Evolutionary conservation across 768 basidiomycete genomes (phyloP).

Genomic region (Lactarius pseudohatsudake): DNA sequence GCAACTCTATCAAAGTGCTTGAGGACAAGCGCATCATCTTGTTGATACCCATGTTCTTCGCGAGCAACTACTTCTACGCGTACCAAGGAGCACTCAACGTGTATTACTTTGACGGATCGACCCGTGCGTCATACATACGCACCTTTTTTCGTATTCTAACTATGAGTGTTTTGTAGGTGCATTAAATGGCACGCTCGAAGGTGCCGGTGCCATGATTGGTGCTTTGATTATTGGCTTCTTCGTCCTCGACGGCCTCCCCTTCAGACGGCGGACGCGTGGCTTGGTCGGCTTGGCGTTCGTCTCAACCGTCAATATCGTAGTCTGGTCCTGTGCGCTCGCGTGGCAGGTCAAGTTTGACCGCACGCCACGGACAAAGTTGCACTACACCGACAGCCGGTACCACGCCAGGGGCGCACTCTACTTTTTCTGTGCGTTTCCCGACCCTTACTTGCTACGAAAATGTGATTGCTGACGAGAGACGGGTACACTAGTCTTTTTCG

Average conservation of each 20-base stretch:
- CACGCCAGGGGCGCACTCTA: constrained; percentile 39
- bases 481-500: constrained; percentile 38
- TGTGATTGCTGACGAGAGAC: not conserved
- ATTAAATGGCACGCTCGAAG: constrained; percentile 41
- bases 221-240: constrained; percentile 44
- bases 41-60: constrained; percentile 46
- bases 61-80: constrained; percentile 48
- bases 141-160: not conserved
- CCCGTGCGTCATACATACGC: constrained; percentile 32
- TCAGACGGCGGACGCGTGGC: constrained; percentile 41
- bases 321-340: constrained; percentile 42
- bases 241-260: constrained; percentile 39
- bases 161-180: constrained; percentile 29
- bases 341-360: constrained; percentile 44
- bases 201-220: constrained; percentile 44
- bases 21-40: constrained; percentile 45
- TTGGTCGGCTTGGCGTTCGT: constrained; percentile 41
- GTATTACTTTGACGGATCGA: constrained; percentile 43
- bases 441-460: no score
- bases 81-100: constrained; percentile 46
- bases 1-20: constrained; percentile 36
- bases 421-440: constrained; percentile 40
- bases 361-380: constrained; percentile 29
- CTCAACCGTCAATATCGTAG: constrained; percentile 34
- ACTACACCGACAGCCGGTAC: constrained; percentile 38